Base-by-base conservation (phyloP, 2,329 filamentous ascomycete species). In the Knoxdaviesia proteae region DNA sequence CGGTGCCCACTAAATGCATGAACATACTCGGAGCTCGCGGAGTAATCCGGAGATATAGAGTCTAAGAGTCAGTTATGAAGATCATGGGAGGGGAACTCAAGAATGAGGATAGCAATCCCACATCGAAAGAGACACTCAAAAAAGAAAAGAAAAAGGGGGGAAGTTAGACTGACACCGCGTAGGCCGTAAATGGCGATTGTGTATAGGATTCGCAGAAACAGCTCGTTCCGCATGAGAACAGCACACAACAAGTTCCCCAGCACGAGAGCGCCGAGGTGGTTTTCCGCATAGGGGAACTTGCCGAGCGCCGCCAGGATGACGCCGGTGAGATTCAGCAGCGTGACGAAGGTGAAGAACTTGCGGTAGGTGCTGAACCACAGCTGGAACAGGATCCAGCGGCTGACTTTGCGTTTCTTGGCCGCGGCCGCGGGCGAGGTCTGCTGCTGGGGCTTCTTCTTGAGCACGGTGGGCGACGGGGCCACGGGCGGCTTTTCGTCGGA, bases 341-440 rank as follows among this genome's bases (percentile, higher is more conserved):
- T 55, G 40, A 60, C 56, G 36, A 61, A 53, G 11, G 51, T 55
- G 49, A 62, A 62, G 49, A 62, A 59, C 48, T 58, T 58, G 20
- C 56, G 54, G 46, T 62, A 62, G 7, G 58, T 58, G 50, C 59
- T 61, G 53, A 59, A 60, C 59, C 58, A 62, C 6, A 62, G 52
- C 39, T 50, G 48, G 46, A 60, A 56, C 1, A 52, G 46, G 30
- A 61, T 54, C 56, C 54, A 58, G 42, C 53, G 51, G 49, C 51
- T 54, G 41, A 49, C 39, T 39, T 54, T 55, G 8, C 34, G 46
- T 43, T 52, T 54, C 4, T 48, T 43, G 1, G 39, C 41, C 29
- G 32, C 10, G 7, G 40, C 36, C 20, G 20, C 20, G 2, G 20
- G 20, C 20, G 20, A 20, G 20, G 20, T 20, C 20, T 20, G 20